Base-by-base conservation (phyloP, 2,329 filamentous ascomycete genomes). In the Cercospora janseana region DNA sequence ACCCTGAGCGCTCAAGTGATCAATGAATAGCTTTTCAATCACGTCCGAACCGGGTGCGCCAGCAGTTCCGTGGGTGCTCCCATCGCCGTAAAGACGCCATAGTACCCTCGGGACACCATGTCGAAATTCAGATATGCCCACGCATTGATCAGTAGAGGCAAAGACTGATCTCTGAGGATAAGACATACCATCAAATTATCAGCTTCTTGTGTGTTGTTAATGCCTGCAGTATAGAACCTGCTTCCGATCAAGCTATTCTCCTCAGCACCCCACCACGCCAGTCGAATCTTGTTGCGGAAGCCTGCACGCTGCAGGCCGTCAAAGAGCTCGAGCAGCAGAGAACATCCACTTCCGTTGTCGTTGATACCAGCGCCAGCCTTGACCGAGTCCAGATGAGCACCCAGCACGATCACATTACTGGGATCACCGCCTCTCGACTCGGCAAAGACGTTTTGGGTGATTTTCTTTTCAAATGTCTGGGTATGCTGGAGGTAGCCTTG, bases 311-410 rank as follows among this genome's bases (percentile, higher is more conserved):
- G 58, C 75, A 91, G 52, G 73, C 76, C 75, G 18, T 76, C 76
- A 6, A 81, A 82, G 18, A 82, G 71, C 46, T 81, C 79, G 7
- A 85, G 72, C 37, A 83, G 70, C 13, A 75, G 75, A 53, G 82
- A 75, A 27, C 77, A 81, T 45, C 86, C 86, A 3, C 82, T 84
- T 34, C 86, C 86, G 61, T 90, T 85, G 59, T 90, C 86, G 66
- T 90, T 90, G 74, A 90, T 88, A 15, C 86, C 86, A 2, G 82
- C 81, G 0, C 82, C 52, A 2, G 69, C 85, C 83, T 60, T 61
- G 20, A 72, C 68, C 9, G 63, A 67, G 54, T 72, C 70, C 2
- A 65, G 64, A 54, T 72, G 69, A 9, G 66, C 70, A 7, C 68
- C 70, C 18, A 58, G 28, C 53, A 58, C 62, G 15, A 44, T 40